phyloP scores from a whole-genome alignment of 2,329 filamentous ascomycete species.

The Aspergillus sp. region DNA sequence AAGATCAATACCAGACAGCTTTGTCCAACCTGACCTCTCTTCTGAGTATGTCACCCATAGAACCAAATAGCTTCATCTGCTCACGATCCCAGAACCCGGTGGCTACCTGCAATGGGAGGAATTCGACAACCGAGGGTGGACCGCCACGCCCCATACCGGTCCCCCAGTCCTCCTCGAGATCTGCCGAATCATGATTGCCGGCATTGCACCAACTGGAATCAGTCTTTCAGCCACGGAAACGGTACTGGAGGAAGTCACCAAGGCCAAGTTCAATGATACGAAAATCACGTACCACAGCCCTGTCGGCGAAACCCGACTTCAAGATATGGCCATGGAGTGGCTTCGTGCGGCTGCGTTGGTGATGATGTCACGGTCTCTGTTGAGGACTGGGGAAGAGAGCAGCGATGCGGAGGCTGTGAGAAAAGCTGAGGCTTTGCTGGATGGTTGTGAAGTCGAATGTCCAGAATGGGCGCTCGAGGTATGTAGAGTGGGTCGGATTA shows the following conservation, averaged over 20 bases:
- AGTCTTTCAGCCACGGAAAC: conserved; percentile 6
- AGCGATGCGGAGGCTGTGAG: conserved; percentile 2
- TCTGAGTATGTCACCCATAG: background rate
- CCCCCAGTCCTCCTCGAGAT: conserved; percentile 4
- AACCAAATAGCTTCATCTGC: background rate
- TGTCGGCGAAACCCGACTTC: conserved; percentile 7
- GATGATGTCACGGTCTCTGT: conserved; percentile 10
- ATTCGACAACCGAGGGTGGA: background rate
- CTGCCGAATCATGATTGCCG: conserved; percentile 5
- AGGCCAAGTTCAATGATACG: conserved; percentile 6
- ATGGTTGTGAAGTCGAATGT: conserved; percentile 5
- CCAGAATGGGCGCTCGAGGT: too few species aligned
- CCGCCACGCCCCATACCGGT: conserved; percentile 11
- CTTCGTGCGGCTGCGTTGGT: conserved; percentile 9
- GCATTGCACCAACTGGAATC: conserved; percentile 9
- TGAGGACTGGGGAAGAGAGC: conserved; percentile 5
- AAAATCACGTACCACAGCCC: conserved; percentile 8
- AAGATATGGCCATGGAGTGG: conserved; percentile 9
- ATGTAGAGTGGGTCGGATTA: too few species aligned
- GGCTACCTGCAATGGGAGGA: background rate
- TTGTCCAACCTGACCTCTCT: background rate
- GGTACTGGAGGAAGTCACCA: conserved; percentile 8
- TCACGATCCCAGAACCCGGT: background rate
- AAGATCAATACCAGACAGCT: background rate
- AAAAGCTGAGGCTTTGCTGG: conserved; percentile 8